Evolutionary conservation across 768 basidiomycete species (phyloP).

Genomic region (Termitomyces sp.): DNA sequence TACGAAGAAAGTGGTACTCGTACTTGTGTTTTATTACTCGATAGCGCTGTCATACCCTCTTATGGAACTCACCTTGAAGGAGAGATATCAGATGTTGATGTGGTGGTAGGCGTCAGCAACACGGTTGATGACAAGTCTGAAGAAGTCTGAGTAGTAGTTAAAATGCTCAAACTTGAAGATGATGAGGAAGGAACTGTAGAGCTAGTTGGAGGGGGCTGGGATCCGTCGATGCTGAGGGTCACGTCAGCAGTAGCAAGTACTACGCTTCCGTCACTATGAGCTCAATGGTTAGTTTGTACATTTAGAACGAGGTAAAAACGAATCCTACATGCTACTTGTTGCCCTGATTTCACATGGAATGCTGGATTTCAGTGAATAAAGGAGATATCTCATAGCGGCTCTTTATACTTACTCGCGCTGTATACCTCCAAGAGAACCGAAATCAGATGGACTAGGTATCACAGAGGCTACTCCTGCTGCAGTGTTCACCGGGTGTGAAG

Average conservation of each 20-base stretch:
- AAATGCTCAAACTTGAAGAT: not conserved
- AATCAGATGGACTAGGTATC: not conserved
- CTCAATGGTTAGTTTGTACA: not conserved
- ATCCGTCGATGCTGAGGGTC: not conserved
- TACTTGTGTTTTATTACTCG: not conserved
- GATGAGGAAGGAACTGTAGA: not conserved
- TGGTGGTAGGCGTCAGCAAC: not conserved
- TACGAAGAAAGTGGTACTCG: not conserved
- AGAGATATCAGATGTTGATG: not conserved
- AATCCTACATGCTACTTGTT: not conserved
- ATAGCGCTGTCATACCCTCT: not conserved
- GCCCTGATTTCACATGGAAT: not conserved
- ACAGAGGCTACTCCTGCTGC: not conserved
- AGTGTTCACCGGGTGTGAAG: not conserved
- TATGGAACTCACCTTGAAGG: not conserved
- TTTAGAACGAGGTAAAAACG: not conserved
- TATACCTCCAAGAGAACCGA: not conserved
- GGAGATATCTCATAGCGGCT: not conserved
- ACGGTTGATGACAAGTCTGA: not conserved
- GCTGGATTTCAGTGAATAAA: not conserved
- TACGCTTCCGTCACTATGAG: not conserved
- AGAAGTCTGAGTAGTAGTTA: not conserved
- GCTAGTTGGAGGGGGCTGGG: not conserved
- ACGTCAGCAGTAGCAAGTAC: not conserved
- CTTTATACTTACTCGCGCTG: not conserved